Evolutionary conservation across 257 asterid genomes (phyloP).

Genomic region (Handroanthus guayacan): DNA sequence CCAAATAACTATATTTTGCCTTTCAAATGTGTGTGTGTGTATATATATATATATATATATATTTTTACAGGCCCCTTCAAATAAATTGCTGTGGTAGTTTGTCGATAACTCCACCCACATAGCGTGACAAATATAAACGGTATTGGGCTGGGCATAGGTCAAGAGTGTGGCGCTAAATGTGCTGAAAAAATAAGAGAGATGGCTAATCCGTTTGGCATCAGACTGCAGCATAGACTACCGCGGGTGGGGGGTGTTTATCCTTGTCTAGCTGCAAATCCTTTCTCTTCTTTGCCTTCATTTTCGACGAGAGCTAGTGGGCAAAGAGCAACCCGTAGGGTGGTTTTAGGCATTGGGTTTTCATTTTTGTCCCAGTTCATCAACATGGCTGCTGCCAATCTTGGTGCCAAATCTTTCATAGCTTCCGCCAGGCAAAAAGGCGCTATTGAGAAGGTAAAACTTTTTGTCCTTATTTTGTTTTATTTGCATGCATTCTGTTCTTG

Average conservation of each 20-base stretch:
- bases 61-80: no score
- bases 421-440: slow-evolving; percentile 73
- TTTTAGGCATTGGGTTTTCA: slow-evolving; percentile 67
- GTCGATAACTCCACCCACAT: background rate
- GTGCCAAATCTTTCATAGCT: slow-evolving; percentile 73
- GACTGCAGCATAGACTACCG: slow-evolving; percentile 44
- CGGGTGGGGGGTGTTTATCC: slow-evolving; percentile 43
- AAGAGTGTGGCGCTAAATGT: background rate
- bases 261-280: slow-evolving; percentile 39
- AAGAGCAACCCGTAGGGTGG: slow-evolving; percentile 63
- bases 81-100: no score
- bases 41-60: no score
- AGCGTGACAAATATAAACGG: background rate
- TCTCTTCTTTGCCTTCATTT: slow-evolving; percentile 37
- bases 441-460: slow-evolving; percentile 63
- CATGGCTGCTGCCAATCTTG: slow-evolving; percentile 57
- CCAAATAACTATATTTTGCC: no score
- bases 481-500: background rate
- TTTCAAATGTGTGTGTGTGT: no score
- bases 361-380: slow-evolving; percentile 64
- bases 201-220: slow-evolving; percentile 52
- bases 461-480: background rate
- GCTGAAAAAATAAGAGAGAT: slow-evolving; percentile 36
- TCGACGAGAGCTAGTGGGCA: slow-evolving; percentile 41
- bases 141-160: background rate